These are phyloP conservation scores for Neoboletus subvelutipes DNA, from an alignment of 768 basidiomycete species.

Conservation along the genomic window DNA sequence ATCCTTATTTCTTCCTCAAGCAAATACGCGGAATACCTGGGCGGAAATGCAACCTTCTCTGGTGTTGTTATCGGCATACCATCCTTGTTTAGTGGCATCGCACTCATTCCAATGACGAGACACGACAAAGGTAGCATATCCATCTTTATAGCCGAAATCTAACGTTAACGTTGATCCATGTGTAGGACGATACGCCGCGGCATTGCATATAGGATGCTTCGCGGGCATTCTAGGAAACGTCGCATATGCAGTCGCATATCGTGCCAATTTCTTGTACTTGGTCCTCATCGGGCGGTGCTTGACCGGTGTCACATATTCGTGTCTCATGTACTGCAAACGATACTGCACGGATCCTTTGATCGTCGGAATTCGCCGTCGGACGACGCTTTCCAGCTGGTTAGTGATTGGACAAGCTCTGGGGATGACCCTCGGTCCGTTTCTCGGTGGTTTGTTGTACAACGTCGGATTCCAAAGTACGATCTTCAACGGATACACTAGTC, in stretches of 20 bases:
- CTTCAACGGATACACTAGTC: constrained; percentile 70
- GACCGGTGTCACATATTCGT: constrained; percentile 56
- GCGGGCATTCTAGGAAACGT: constrained; percentile 55
- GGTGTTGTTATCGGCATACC: constrained; percentile 69
- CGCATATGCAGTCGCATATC: constrained; percentile 62
- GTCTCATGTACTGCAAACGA: constrained; percentile 67
- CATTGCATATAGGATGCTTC: constrained; percentile 55
- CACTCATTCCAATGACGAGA: constrained; percentile 54
- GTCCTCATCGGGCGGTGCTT: constrained; percentile 70
- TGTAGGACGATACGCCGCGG: constrained; percentile 52
- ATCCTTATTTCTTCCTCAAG: constrained; percentile 67
- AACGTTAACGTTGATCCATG: background rate
- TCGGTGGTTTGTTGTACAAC: constrained; percentile 61
- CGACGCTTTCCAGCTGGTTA: constrained; percentile 63
- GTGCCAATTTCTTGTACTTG: constrained; percentile 58
- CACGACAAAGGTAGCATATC: constrained; percentile 49
- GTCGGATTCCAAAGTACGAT: constrained; percentile 53
- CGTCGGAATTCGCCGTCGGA: constrained; percentile 61
- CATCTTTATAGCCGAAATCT: background rate
- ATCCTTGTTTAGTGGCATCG: constrained; percentile 56
- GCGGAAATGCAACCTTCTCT: constrained; percentile 64
- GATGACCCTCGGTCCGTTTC: constrained; percentile 61
- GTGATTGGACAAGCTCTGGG: constrained; percentile 65
- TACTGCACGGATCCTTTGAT: constrained; percentile 68
- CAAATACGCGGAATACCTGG: constrained; percentile 58